A percentile compares a stretch with the other conserved stretches of the same genome.
These are phyloP conservation scores for Sherardia arvensis DNA, from an alignment of 257 asterid species.

Conservation along the genomic window DNA sequence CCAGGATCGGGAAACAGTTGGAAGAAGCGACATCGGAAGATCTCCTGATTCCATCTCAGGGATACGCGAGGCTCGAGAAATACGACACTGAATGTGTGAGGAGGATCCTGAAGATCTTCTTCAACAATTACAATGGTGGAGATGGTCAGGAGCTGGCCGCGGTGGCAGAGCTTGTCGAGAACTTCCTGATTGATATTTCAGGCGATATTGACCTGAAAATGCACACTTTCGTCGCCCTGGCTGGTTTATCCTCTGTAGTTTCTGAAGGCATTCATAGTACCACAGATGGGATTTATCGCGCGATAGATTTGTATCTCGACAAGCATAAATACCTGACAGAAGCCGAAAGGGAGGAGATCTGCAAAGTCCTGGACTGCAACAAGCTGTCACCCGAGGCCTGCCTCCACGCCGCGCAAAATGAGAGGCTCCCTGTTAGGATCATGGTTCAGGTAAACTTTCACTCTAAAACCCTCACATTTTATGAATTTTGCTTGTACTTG, in stretches of 20 bases:
- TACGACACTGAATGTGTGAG: slow-evolving; percentile 53
- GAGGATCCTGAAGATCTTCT: slow-evolving; percentile 63
- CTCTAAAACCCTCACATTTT: neutral
- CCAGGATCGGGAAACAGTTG: slow-evolving; percentile 58
- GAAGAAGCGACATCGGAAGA: slow-evolving; percentile 42
- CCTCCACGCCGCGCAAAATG: slow-evolving; percentile 58
- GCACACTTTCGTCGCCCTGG: slow-evolving; percentile 21
- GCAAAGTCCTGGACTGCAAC: slow-evolving; percentile 46
- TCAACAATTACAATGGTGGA: slow-evolving; percentile 22
- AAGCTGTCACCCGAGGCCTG: slow-evolving; percentile 57
- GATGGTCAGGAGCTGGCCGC: slow-evolving; percentile 22
- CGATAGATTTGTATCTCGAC: slow-evolving; percentile 55
- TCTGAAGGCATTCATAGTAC: slow-evolving; percentile 26
- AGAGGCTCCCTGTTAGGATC: slow-evolving; percentile 52
- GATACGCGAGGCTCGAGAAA: slow-evolving; percentile 41
- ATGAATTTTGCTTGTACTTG: too few relatives aligned
- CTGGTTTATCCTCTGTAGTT: slow-evolving; percentile 43
- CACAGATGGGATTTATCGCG: slow-evolving; percentile 59
- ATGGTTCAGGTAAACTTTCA: slow-evolving; percentile 36
- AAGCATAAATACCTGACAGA: slow-evolving; percentile 57
- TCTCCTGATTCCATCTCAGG: slow-evolving; percentile 51
- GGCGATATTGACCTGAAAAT: slow-evolving; percentile 45
- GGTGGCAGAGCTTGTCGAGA: slow-evolving; percentile 53
- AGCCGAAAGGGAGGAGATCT: slow-evolving; percentile 50
- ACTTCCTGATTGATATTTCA: slow-evolving; percentile 56